Conservation (phyloP, 305 asterid species). For the Nicotiana rustica region DNA sequence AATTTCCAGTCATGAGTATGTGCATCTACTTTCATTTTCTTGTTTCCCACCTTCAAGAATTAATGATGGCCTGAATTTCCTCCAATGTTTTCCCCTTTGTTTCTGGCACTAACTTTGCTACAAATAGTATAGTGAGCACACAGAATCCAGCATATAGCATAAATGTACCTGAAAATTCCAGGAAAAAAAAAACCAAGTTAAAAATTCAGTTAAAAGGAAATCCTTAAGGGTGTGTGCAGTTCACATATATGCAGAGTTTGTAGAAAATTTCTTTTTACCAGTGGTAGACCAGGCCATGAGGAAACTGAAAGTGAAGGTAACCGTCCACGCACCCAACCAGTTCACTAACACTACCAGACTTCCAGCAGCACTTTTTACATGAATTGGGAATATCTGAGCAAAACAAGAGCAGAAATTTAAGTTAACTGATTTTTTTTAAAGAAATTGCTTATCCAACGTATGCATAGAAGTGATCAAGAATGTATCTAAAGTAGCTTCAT, state of each 20-base stretch:
- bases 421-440: neutral
- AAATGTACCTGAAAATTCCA: conserved; percentile 60
- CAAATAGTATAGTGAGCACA: conserved; percentile 61
- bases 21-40: neutral
- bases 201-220: neutral
- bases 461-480: neutral
- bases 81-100: conserved; percentile 86
- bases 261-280: conserved; percentile 47
- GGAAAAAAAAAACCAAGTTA: neutral
- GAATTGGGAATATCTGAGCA: conserved; percentile 83
- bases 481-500: no score
- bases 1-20: neutral
- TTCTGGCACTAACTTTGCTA: conserved; percentile 75
- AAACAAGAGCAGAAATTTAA: conserved; percentile 5
- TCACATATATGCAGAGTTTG: neutral
- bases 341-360: conserved; percentile 81
- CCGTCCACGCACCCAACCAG: conserved; percentile 95
- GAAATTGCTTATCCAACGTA: neutral
- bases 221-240: neutral
- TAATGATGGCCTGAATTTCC: conserved; percentile 77
- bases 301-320: conserved; percentile 89
- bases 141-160: conserved; percentile 57
- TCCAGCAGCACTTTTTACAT: conserved; percentile 84
- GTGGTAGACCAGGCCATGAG: conserved; percentile 86
- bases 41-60: conserved; percentile 39